Evolutionary conservation across 768 basidiomycete species (phyloP), one percentile per base, ranked within the genome.

Genomic region (Mycena filopes): DNA sequence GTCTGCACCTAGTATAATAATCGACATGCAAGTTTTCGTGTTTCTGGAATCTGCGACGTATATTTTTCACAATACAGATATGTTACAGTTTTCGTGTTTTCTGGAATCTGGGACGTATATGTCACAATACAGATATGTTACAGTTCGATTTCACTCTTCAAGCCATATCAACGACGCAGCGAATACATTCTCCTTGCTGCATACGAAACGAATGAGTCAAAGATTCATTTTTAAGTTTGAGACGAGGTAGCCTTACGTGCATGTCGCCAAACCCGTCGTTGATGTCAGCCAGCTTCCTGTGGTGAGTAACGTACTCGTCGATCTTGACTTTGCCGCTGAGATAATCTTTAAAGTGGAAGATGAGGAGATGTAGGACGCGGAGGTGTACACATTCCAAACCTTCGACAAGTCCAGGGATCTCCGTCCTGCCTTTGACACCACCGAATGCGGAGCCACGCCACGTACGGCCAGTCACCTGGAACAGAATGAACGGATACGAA

Each of bases 381-480:
- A 36, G 59, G 15, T 36, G 21, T 40, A 45, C 10, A 10, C 33
- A 68, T 63, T 92, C 93, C 93, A 70, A 65, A 94, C 94, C 94
- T 77, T 96, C 89, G 10, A 98, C 96, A 36, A 98, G 88, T 25
- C 93, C 94, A 46, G 96, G 96, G 43, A 98, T 82, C 79, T 99
- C 97, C 20, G 96, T 95, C 61, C 98, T 88, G 38, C 97, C 98
- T 82, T 99, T 99, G 69, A 99, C 96, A 55, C 98, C 98, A 60
- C 98, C 98, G 73, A 99, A 99, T 3, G 98, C 98, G 38, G 87
- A 83, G 46, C 98, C 98, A 73, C 95, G 91, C 98, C 98, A 99
- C 48, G 89, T 91, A 54, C 96, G 89, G 50, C 95, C 95, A 63
- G 95, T 95, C 29, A 96, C 90, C 80, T 92, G 83, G 42, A 71